Evolutionary conservation across 306 rosid species (phyloP), one percentile per base, ranked within the genome.

Genomic region (Rosa multiflora): DNA sequence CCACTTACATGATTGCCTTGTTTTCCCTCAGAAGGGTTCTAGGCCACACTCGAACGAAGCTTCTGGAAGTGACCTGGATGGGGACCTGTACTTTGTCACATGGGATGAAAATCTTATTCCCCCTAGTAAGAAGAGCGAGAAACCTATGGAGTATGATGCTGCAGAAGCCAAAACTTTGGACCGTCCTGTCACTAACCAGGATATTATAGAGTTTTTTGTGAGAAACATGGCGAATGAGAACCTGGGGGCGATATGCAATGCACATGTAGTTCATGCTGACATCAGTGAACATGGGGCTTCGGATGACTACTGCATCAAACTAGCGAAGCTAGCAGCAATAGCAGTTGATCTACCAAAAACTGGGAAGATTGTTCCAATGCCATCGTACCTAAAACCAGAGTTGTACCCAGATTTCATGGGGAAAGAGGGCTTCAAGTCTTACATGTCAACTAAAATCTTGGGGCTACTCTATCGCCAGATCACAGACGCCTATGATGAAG

Each of bases 61-160:
- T 82, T 92, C 98, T 85, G 99, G 94, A 84, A 93, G 98, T 84
- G 99, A 92, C 84, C 95, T 93, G 63, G 98, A 95, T 18, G 98
- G 94, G 68, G 98, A 95, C 81, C 89, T 91, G 11, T 95, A 95
- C 85, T 95, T 95, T 84, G 95, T 88, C 74, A 95, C 98, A 15
- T 95, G 97, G 98, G 97, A 92, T 88, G 88, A 84, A 77, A 88
- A 85, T 81, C 95, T 93, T 59, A 85, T 93, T 79, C 97, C 98
- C 55, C 96, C 96, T 18, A 81, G 89, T 75, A 93, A 87, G 85
- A 89, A 77, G 82, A 93, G 97, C 89, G 86, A 87, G 89, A 35
- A 32, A 14, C 95, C 98, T 35, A 93, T 93, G 98, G 78, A 84
- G 43, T 93, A 88, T 32, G 44, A 68, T 78, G 15, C 97, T 35